Evolutionary conservation across 1,139 yeast genomes (phyloP).

Genomic region (Blastobotrys capitulatus): DNA sequence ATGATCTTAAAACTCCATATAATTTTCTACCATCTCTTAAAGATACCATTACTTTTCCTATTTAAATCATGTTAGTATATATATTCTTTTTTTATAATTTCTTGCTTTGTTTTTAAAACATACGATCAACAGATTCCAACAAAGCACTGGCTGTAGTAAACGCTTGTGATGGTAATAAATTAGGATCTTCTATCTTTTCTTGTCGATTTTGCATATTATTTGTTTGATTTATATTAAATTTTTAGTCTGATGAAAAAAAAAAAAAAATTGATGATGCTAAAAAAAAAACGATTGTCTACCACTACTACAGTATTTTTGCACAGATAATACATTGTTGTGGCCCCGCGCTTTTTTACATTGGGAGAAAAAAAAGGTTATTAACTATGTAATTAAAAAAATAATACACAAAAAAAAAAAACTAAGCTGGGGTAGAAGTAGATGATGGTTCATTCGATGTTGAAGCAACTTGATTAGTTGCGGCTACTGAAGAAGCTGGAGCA

Average conservation of each 20-base stretch:
- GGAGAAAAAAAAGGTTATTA: too few species aligned
- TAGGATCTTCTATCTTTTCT: slow-evolving; percentile 31
- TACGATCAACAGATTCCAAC: slow-evolving; percentile 87
- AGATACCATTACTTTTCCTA: slow-evolving; percentile 67
- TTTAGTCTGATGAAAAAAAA: not conserved
- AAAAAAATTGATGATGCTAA: not conserved
- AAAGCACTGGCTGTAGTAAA: slow-evolving; percentile 97
- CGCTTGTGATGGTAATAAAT: slow-evolving; percentile 49
- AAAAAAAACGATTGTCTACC: too few species aligned
- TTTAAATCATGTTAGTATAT: not conserved
- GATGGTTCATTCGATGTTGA: too few species aligned
- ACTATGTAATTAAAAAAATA: too few species aligned
- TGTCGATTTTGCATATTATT: slow-evolving; percentile 10
- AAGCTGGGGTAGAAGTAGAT: too few species aligned
- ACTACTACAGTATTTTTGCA: not conserved
- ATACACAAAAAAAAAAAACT: too few species aligned
- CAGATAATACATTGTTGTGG: too few species aligned
- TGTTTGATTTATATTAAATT: not conserved
- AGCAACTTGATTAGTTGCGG: too few species aligned
- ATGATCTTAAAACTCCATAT: slow-evolving; percentile 88
- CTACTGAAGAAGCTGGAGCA: too few species aligned
- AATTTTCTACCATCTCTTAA: slow-evolving; percentile 86
- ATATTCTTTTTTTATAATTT: not conserved
- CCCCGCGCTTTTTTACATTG: too few species aligned
- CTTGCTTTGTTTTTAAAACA: slow-evolving; percentile 22